Conservation (phyloP, 371 early-diverging fungal species). For the Chytridiales sp. region DNA sequence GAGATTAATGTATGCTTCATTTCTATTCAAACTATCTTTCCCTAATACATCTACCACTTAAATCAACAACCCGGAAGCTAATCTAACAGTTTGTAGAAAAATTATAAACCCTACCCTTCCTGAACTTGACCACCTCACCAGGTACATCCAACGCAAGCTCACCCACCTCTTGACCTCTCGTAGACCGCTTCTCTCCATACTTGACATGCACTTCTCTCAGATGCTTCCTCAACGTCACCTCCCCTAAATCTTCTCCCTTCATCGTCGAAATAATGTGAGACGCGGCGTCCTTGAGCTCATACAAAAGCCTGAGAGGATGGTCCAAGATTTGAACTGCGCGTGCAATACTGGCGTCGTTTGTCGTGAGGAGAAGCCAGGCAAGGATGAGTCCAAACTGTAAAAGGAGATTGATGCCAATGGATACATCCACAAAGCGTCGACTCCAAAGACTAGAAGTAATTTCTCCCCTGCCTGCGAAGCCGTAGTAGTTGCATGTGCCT, state of each 20-base stretch:
- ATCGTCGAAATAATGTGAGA: constrained; percentile 4
- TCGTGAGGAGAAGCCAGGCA: constrained; percentile 16
- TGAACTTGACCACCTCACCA: constrained; percentile 17
- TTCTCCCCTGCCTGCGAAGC: constrained; percentile 8
- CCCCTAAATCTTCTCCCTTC: background rate
- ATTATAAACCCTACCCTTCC: no score
- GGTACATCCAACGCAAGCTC: constrained; percentile 18
- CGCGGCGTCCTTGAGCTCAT: constrained; percentile 10
- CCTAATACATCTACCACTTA: no score
- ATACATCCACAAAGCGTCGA: background rate
- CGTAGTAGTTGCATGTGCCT: constrained; percentile 5
- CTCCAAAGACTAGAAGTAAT: constrained; percentile 2
- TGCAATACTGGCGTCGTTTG: constrained; percentile 7
- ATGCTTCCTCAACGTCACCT: background rate
- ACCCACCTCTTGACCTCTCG: constrained; percentile 10
- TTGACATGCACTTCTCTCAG: constrained; percentile 13
- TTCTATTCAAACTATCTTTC: no score
- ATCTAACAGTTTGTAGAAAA: no score
- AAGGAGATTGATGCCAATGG: constrained; percentile 11
- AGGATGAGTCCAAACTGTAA: constrained; percentile 10
- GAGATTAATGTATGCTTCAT: no score
- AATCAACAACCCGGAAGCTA: no score
- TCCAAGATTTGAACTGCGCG: constrained; percentile 10
- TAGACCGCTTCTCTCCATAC: constrained; percentile 19
- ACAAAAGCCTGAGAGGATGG: constrained; percentile 11